phyloP scores from a whole-genome alignment of 257 asterid species.

The Salvia rosmarinus region DNA sequence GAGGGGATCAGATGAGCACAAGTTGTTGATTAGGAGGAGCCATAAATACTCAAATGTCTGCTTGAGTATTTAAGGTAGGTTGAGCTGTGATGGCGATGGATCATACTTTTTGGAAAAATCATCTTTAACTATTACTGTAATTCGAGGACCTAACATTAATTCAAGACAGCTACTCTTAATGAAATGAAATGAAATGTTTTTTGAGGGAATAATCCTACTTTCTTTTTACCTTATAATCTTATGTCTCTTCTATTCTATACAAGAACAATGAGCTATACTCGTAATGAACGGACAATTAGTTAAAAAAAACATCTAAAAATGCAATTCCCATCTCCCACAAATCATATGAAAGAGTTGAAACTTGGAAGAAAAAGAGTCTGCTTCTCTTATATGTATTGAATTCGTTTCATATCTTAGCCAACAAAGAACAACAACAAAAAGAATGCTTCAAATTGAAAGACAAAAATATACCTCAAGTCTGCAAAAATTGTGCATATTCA shows the following conservation, averaged over 20 bases:
- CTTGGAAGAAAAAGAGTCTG: not conserved
- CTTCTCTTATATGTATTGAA: not conserved
- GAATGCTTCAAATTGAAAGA: constrained; percentile 32
- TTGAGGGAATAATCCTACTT: too few relatives aligned
- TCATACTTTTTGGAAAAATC: constrained; percentile 31
- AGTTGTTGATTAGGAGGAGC: not conserved
- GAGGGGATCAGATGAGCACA: not conserved
- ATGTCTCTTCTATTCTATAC: not conserved
- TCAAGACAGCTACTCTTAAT: not conserved
- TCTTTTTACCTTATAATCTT: too few relatives aligned
- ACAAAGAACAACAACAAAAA: constrained; percentile 20
- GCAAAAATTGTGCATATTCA: constrained; percentile 36
- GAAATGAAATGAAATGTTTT: not conserved
- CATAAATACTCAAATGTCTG: not conserved
- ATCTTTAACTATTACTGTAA: not conserved
- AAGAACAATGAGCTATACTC: not conserved
- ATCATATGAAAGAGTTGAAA: too few relatives aligned
- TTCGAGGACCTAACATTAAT: not conserved
- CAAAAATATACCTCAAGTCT: constrained; percentile 21
- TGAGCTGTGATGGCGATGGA: constrained; percentile 28
- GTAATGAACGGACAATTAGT: not conserved
- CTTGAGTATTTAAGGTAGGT: constrained; percentile 3
- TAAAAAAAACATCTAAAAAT: not conserved
- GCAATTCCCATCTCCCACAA: not conserved
- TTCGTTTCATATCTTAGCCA: constrained; percentile 1